These are phyloP conservation scores for Saccharomycopsis fermentans DNA, from an alignment of 805 yeast species.

Conservation along the genomic window DNA sequence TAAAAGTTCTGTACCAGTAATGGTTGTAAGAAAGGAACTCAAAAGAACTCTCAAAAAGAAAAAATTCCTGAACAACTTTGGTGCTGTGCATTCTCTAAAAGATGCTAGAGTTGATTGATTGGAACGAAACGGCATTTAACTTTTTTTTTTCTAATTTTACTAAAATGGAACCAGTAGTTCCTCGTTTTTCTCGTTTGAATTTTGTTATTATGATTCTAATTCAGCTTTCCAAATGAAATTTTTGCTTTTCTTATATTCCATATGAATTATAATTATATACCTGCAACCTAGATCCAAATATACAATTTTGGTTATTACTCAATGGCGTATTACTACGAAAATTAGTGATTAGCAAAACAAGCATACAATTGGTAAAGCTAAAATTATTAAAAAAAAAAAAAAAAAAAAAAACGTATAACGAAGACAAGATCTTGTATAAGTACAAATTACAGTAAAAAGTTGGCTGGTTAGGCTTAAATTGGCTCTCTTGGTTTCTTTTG, in stretches of 20 bases:
- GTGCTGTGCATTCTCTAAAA: slow-evolving; percentile 35
- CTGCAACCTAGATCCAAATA: background rate
- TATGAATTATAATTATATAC: background rate
- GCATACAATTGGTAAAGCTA: too few species aligned
- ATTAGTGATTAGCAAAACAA: too few species aligned
- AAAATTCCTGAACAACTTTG: slow-evolving; percentile 46
- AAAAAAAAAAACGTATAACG: too few species aligned
- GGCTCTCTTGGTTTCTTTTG: too few species aligned
- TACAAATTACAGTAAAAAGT: too few species aligned
- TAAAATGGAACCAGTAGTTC: background rate
- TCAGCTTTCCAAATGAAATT: background rate
- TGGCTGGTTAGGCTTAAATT: too few species aligned
- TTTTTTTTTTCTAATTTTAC: background rate
- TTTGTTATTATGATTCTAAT: background rate
- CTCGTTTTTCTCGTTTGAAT: background rate
- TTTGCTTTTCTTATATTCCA: background rate
- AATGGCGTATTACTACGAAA: too few species aligned
- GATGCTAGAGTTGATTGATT: slow-evolving; percentile 32
- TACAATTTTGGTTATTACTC: too few species aligned
- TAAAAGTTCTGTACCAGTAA: slow-evolving; percentile 63
- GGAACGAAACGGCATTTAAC: background rate
- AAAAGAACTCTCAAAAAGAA: slow-evolving; percentile 56
- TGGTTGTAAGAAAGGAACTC: slow-evolving; percentile 68
- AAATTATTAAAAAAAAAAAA: too few species aligned
- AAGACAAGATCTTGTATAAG: too few species aligned